These are phyloP conservation scores for Ceratocystis harringtonii DNA, from an alignment of 2,329 filamentous ascomycete genomes.

Conservation along the genomic window DNA sequence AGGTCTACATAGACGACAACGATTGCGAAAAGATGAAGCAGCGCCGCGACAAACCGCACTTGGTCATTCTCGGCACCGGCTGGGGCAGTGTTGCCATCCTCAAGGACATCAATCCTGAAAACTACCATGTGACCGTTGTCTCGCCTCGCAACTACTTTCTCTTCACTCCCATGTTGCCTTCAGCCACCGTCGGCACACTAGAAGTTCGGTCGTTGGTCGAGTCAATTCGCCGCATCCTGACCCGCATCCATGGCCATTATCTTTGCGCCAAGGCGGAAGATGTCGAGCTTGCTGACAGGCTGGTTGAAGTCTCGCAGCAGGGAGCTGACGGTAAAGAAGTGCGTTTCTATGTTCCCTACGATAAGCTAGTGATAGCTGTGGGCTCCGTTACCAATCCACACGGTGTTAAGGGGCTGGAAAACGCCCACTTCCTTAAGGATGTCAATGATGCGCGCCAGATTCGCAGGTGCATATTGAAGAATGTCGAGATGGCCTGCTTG, in stretches of 20 bases:
- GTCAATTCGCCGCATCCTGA: slow-evolving; percentile 73
- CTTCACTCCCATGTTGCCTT: slow-evolving; percentile 95
- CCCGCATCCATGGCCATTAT: slow-evolving; percentile 70
- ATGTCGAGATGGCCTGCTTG: slow-evolving; percentile 81
- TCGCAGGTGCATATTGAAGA: slow-evolving; percentile 73
- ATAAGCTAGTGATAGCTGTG: slow-evolving; percentile 86
- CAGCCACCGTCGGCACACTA: slow-evolving; percentile 87
- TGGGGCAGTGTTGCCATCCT: slow-evolving; percentile 89
- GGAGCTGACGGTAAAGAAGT: slow-evolving; percentile 57
- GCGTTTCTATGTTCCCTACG: slow-evolving; percentile 88
- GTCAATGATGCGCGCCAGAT: slow-evolving; percentile 85
- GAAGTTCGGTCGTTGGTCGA: slow-evolving; percentile 85
- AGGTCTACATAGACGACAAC: slow-evolving; percentile 77
- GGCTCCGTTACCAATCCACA: slow-evolving; percentile 89
- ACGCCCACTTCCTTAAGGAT: slow-evolving; percentile 91
- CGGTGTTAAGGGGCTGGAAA: slow-evolving; percentile 83
- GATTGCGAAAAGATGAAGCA: slow-evolving; percentile 54
- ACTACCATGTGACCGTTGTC: slow-evolving; percentile 92
- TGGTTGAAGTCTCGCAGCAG: slow-evolving; percentile 70
- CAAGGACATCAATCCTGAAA: slow-evolving; percentile 76
- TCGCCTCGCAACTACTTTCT: slow-evolving; percentile 94
- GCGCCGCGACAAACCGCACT: slow-evolving; percentile 74
- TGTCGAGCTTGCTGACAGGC: slow-evolving; percentile 78
- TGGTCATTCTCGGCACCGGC: slow-evolving; percentile 85
- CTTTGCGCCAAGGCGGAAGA: slow-evolving; percentile 75